phyloP scores from a whole-genome alignment of 179 eudicot species.

The Gypsophila paniculata region DNA sequence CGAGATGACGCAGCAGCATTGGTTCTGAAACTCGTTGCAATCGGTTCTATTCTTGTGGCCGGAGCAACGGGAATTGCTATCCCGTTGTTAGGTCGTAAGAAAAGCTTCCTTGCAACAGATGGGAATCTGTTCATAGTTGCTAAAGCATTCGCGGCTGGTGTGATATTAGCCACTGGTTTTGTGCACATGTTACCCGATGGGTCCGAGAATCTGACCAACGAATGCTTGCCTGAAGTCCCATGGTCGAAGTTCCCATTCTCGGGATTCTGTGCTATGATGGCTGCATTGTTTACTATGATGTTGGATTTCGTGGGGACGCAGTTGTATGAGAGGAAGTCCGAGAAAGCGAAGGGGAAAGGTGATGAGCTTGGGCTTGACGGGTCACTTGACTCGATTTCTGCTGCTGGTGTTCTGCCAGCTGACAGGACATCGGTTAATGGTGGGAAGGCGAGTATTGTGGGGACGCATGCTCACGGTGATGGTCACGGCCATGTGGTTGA shows the following conservation, averaged over 20 bases:
- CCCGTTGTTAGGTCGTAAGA: conserved; percentile 35
- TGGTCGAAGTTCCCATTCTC: conserved; percentile 45
- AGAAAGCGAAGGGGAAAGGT: conserved; percentile 24
- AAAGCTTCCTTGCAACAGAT: conserved; percentile 36
- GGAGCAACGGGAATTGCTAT: conserved; percentile 43
- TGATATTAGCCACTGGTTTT: conserved; percentile 54
- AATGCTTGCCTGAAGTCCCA: conserved; percentile 38
- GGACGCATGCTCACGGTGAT: conserved; percentile 32
- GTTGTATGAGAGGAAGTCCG: conserved; percentile 37
- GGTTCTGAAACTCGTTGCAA: conserved; percentile 37
- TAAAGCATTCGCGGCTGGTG: conserved; percentile 57
- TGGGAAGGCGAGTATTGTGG: conserved; percentile 35
- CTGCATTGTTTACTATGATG: conserved; percentile 40
- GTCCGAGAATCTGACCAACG: conserved; percentile 27
- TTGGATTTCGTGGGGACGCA: conserved; percentile 47
- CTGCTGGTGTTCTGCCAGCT: conserved; percentile 31
- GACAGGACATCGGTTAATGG: conserved; percentile 27
- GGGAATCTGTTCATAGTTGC: conserved; percentile 45
- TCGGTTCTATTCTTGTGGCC: conserved; percentile 35
- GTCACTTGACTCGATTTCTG: conserved; percentile 37
- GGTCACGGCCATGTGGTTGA: conserved; percentile 29
- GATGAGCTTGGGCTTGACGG: conserved; percentile 34
- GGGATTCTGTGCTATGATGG: conserved; percentile 39
- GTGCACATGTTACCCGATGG: conserved; percentile 55
- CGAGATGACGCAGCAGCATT: conserved; percentile 38